These are phyloP conservation scores for Colletotrichum endophyticum DNA, from an alignment of 2,329 filamentous ascomycete genomes.

Conservation along the genomic window DNA sequence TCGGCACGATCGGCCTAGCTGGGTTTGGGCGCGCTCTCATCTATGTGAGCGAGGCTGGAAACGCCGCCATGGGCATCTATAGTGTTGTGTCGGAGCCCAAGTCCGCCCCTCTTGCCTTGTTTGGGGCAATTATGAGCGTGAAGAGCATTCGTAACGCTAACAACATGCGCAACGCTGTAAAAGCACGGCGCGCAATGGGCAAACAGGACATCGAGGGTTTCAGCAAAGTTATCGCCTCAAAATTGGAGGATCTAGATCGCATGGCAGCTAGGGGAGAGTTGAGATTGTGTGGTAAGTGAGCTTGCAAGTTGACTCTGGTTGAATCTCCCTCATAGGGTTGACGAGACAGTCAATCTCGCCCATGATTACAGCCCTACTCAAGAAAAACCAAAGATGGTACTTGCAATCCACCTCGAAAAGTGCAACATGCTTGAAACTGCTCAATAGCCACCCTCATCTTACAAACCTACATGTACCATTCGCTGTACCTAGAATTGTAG, in stretches of 20 bases:
- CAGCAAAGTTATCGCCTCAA: neutral
- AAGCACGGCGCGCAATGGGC: neutral
- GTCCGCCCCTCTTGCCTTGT: neutral
- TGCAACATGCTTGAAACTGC: no score
- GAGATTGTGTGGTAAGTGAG: neutral
- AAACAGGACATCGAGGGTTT: neutral
- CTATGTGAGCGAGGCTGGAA: neutral
- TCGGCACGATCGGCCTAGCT: neutral
- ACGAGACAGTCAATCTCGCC: no score
- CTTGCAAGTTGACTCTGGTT: no score
- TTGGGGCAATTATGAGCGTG: neutral
- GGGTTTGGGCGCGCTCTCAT: neutral
- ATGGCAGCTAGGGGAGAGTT: accelerated
- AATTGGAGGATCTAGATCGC: neutral
- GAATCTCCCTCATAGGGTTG: no score
- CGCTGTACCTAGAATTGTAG: neutral
- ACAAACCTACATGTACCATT: neutral
- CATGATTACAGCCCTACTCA: no score
- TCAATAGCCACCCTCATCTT: no score
- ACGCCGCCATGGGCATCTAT: neutral
- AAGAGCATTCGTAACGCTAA: neutral
- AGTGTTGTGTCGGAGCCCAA: neutral
- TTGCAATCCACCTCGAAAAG: no score
- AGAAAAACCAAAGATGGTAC: no score
- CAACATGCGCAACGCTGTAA: neutral